Percentiles rank a stretch among this genome's conserved stretches.
Evolutionary conservation across 2,329 filamentous ascomycete species (phyloP).

Genomic region (Pseudogymnoascus sp.): DNA sequence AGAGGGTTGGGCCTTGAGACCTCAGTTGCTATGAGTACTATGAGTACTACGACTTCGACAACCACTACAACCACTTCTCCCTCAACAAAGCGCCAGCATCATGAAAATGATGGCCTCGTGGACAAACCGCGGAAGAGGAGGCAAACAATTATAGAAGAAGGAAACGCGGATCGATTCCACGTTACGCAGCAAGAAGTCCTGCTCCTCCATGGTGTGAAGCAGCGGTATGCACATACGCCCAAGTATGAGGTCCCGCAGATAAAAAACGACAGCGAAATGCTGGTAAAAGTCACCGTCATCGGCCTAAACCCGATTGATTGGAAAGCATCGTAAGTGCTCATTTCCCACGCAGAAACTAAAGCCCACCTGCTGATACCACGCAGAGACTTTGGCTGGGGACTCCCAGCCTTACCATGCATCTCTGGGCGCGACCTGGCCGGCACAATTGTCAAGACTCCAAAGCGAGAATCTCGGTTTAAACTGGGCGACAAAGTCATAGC

Average conservation of each 20-base stretch:
- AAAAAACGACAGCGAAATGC: conserved; percentile 48
- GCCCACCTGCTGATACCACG: conserved; percentile 52
- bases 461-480: conserved; percentile 39
- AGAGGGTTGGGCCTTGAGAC: not conserved
- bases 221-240: conserved; percentile 39
- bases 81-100: not conserved
- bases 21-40: not conserved
- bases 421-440: conserved; percentile 51
- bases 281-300: conserved; percentile 50
- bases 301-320: conserved; percentile 73
- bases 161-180: not conserved
- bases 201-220: conserved; percentile 40
- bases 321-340: conserved; percentile 62
- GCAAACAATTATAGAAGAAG: not conserved
- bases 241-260: conserved; percentile 39
- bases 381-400: conserved; percentile 27
- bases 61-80: not conserved
- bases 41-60: not conserved
- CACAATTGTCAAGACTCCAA: conserved; percentile 43
- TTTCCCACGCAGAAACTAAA: conserved; percentile 54
- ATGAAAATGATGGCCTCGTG: not conserved
- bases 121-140: not conserved
- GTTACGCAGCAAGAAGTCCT: conserved; percentile 36
- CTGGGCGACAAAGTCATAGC: conserved; percentile 40
- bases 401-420: conserved; percentile 26